phyloP scores from a whole-genome alignment of 192 early-diverging fungal species.

The Coemansia reversa region DNA sequence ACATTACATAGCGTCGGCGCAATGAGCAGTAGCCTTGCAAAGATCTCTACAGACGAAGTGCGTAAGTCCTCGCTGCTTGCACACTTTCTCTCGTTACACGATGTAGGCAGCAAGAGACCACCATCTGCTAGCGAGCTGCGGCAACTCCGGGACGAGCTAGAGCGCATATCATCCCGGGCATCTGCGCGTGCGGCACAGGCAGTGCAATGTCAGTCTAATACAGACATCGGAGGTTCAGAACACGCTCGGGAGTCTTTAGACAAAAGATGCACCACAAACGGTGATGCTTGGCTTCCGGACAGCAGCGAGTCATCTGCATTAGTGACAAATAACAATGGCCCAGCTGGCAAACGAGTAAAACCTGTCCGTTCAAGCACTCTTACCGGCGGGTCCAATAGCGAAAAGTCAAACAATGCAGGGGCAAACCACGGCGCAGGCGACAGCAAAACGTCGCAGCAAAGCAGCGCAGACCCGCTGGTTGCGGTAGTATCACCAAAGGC shows the following conservation, averaged over 20 bases:
- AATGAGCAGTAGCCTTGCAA: slow-evolving; percentile 24
- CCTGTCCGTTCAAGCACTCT: slow-evolving; percentile 8
- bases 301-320: not conserved
- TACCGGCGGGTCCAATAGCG: slow-evolving; percentile 35
- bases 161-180: slow-evolving; percentile 30
- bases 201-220: not conserved
- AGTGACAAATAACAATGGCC: slow-evolving; percentile 14
- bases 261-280: not conserved
- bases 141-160: slow-evolving; percentile 38
- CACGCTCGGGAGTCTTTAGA: not conserved
- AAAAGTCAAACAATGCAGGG: slow-evolving; percentile 20
- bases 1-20: not conserved
- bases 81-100: slow-evolving; percentile 24
- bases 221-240: not conserved
- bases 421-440: not conserved
- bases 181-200: slow-evolving; percentile 15
- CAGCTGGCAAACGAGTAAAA: slow-evolving; percentile 33
- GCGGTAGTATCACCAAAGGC: slow-evolving; percentile 26
- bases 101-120: slow-evolving; percentile 9
- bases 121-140: slow-evolving; percentile 26
- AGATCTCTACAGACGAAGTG: slow-evolving; percentile 23
- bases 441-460: slow-evolving; percentile 6
- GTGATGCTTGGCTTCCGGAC: not conserved
- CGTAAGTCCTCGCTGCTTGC: slow-evolving; percentile 31
- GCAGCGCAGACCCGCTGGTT: slow-evolving; percentile 9